Evolutionary conservation across 1,139 yeast genomes (phyloP).

Genomic region (Pichia cactophila): DNA sequence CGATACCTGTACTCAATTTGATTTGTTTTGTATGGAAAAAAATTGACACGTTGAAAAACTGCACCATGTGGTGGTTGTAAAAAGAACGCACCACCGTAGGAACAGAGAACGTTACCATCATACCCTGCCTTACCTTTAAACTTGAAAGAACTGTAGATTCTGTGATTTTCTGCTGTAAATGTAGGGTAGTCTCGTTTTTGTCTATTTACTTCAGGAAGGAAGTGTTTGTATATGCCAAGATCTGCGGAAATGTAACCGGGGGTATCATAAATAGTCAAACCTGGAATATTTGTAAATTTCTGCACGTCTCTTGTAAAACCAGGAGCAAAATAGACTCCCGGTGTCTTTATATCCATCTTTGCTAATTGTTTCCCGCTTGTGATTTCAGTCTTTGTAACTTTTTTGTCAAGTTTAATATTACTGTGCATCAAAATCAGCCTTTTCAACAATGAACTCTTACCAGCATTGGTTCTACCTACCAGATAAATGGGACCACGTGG

Average conservation of each 20-base stretch:
- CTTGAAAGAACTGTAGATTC: constrained; percentile 7
- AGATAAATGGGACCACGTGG: constrained; percentile 43
- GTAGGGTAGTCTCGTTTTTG: constrained; percentile 32
- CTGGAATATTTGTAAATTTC: constrained; percentile 27
- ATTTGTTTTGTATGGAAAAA: constrained; percentile 26
- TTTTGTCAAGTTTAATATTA: not conserved
- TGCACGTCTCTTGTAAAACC: constrained; percentile 48
- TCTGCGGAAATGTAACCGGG: constrained; percentile 44
- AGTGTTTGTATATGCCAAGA: constrained; percentile 30
- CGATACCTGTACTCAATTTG: constrained; percentile 31
- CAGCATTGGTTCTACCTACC: constrained; percentile 69
- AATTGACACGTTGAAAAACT: constrained; percentile 35
- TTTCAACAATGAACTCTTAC: constrained; percentile 63
- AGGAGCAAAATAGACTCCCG: constrained; percentile 44
- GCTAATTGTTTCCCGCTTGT: constrained; percentile 13
- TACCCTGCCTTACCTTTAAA: constrained; percentile 17
- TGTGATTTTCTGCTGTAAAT: constrained; percentile 9
- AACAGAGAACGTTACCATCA: constrained; percentile 26
- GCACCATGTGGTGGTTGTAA: constrained; percentile 38
- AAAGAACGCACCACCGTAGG: constrained; percentile 57
- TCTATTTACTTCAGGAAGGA: constrained; percentile 31
- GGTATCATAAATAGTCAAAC: constrained; percentile 36
- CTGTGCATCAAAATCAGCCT: constrained; percentile 30
- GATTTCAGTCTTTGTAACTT: constrained; percentile 14
- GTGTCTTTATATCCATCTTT: constrained; percentile 8